phyloP scores from a whole-genome alignment of 768 basidiomycete genomes.

The Mrakia gelida region DNA sequence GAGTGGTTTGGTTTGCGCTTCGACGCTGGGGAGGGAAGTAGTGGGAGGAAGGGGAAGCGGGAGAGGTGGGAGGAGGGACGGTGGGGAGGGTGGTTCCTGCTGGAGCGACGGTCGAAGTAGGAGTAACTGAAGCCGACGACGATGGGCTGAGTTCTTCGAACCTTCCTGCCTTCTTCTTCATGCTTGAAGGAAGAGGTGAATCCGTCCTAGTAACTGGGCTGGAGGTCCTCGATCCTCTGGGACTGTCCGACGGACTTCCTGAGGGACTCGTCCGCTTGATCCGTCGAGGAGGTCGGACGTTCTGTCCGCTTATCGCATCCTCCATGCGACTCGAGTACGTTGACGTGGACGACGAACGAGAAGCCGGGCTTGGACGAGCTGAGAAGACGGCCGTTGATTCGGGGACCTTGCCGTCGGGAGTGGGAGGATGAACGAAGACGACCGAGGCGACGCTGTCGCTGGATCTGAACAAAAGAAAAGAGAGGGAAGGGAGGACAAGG shows the following conservation, averaged over 20 bases:
- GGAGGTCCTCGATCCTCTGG: not conserved
- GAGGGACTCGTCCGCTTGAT: constrained; percentile 3
- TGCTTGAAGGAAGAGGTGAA: not conserved
- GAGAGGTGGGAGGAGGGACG: not conserved
- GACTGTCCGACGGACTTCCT: not conserved
- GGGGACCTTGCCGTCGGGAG: constrained; percentile 6
- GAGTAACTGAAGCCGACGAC: constrained; percentile 12
- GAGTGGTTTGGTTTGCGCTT: not conserved
- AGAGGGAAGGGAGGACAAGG: not conserved
- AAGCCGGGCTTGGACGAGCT: not conserved
- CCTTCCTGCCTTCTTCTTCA: not conserved
- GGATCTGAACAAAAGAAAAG: not conserved
- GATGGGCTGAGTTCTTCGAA: not conserved
- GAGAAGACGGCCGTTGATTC: not conserved
- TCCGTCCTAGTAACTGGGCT: not conserved
- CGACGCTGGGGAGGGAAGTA: not conserved
- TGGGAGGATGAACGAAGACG: constrained; percentile 15
- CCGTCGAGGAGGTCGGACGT: constrained; percentile 24
- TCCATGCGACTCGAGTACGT: not conserved
- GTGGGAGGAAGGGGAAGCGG: not conserved
- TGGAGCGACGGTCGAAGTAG: not conserved
- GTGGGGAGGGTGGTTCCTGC: constrained; percentile 1
- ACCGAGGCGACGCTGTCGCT: not conserved
- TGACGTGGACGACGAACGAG: not conserved
- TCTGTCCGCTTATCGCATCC: constrained; percentile 15